Conservation (phyloP, 441 rosid genomes). For the Pelargonium citronellum region DNA sequence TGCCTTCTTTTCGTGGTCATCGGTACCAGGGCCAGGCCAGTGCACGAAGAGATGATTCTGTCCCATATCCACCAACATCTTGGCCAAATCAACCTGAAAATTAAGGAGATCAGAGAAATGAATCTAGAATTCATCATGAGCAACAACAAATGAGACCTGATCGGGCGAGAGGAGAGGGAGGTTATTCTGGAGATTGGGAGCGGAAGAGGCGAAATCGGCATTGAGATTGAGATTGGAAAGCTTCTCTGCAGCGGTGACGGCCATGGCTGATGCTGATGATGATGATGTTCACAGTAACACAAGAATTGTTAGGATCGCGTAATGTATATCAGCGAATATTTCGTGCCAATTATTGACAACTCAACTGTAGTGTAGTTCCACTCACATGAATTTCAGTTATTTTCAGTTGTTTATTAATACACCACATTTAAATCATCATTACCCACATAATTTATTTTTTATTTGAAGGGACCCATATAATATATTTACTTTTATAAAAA, state of each 20-base stretch:
- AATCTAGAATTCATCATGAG: not conserved
- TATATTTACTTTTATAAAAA: too few species aligned
- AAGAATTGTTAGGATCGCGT: too few species aligned
- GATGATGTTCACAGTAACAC: too few species aligned
- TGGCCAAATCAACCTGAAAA: constrained; percentile 67
- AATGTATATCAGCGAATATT: too few species aligned
- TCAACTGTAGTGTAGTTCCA: too few species aligned
- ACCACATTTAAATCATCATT: too few species aligned
- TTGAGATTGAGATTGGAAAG: constrained; percentile 34
- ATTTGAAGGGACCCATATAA: too few species aligned
- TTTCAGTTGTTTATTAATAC: too few species aligned
- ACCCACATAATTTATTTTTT: too few species aligned
- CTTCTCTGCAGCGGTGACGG: constrained; percentile 19
- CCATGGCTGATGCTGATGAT: not conserved
- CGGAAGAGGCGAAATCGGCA: constrained; percentile 41
- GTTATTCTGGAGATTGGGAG: constrained; percentile 54
- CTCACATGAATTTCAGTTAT: too few species aligned
- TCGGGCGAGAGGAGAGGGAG: constrained; percentile 51
- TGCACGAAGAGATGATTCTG: constrained; percentile 70
- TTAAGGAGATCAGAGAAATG: too few species aligned
- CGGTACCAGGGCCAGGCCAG: constrained; percentile 73
- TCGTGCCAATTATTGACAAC: too few species aligned
- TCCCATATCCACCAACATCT: constrained; percentile 57
- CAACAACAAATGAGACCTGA: constrained; percentile 34
- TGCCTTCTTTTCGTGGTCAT: constrained; percentile 51